Conservation (phyloP, 1,284 basidiomycete genomes). For the Sporisorium sorghi region DNA sequence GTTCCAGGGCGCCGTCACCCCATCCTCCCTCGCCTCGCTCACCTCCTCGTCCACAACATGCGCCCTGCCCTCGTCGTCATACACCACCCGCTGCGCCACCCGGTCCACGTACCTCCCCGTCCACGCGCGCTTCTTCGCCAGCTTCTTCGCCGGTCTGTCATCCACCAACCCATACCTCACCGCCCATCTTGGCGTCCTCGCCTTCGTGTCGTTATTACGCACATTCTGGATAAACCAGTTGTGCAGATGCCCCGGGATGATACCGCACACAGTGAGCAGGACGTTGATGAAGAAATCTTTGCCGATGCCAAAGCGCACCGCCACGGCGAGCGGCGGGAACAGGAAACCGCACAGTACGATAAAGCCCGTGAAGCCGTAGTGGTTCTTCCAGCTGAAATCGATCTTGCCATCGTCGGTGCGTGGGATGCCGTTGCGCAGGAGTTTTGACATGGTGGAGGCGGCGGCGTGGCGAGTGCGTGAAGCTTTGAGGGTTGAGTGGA, state of each 20-base stretch:
- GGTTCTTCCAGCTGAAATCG: slow-evolving; percentile 49
- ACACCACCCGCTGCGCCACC: slow-evolving; percentile 33
- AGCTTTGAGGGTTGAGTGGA: no score
- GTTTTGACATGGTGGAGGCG: slow-evolving; percentile 41
- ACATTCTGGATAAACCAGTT: slow-evolving; percentile 59
- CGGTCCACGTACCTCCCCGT: slow-evolving; percentile 50
- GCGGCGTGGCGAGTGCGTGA: no score
- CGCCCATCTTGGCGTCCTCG: slow-evolving; percentile 60
- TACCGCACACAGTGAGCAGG: slow-evolving; percentile 84
- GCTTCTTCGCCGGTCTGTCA: slow-evolving; percentile 36
- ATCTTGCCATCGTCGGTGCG: slow-evolving; percentile 54
- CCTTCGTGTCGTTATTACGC: slow-evolving; percentile 57
- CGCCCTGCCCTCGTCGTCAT: slow-evolving; percentile 57
- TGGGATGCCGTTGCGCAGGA: slow-evolving; percentile 47
- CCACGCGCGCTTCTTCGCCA: slow-evolving; percentile 51
- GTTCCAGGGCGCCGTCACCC: slow-evolving; percentile 12
- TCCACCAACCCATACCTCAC: slow-evolving; percentile 57
- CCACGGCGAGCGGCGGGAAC: slow-evolving; percentile 77
- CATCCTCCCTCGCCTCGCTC: neutral
- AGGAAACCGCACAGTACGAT: slow-evolving; percentile 62
- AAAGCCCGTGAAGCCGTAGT: slow-evolving; percentile 58
- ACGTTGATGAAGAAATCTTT: slow-evolving; percentile 92
- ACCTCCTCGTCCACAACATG: slow-evolving; percentile 25
- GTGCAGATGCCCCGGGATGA: slow-evolving; percentile 71
- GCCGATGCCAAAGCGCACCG: slow-evolving; percentile 91